A percentile compares a stretch with the other conserved stretches of the same genome.
These are phyloP conservation scores for Dovyalis caffra DNA, from an alignment of 345 rosid genomes.

Conservation along the genomic window DNA sequence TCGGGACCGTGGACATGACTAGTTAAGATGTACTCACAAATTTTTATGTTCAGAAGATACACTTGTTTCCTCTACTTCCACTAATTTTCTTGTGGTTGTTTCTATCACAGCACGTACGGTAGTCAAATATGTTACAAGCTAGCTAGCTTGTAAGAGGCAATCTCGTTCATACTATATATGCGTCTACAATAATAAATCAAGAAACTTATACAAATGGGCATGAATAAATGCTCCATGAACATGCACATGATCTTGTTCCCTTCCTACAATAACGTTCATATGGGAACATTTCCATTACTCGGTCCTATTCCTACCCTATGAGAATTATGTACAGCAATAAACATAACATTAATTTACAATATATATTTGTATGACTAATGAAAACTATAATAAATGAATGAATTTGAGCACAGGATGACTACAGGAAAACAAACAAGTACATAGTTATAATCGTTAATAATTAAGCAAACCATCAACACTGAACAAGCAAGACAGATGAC, in stretches of 20 bases:
- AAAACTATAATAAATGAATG: constrained; percentile 4
- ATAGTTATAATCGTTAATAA: constrained; percentile 4
- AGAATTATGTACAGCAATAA: neutral
- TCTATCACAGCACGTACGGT: neutral
- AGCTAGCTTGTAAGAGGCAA: neutral
- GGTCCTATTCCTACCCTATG: constrained; percentile 1
- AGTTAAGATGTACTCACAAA: constrained; percentile 6
- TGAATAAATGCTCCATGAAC: constrained; percentile 55
- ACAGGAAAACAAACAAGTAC: neutral
- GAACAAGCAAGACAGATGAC: constrained; percentile 17
- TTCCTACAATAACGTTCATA: constrained; percentile 20
- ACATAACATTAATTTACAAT: no score
- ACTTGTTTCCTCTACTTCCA: constrained; percentile 3
- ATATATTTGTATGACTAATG: neutral
- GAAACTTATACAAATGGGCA: constrained; percentile 27
- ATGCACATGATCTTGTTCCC: constrained; percentile 63
- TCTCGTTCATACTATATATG: neutral
- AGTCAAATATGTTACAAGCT: neutral
- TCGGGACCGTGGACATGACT: constrained; percentile 13
- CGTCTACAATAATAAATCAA: neutral
- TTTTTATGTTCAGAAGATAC: neutral
- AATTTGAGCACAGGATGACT: neutral
- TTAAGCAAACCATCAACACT: constrained; percentile 22
- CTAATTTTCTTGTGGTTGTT: neutral
- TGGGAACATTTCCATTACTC: constrained; percentile 15